phyloP scores from a whole-genome alignment of 2,329 filamentous ascomycete genomes.

The Colletotrichum eremochloae region DNA sequence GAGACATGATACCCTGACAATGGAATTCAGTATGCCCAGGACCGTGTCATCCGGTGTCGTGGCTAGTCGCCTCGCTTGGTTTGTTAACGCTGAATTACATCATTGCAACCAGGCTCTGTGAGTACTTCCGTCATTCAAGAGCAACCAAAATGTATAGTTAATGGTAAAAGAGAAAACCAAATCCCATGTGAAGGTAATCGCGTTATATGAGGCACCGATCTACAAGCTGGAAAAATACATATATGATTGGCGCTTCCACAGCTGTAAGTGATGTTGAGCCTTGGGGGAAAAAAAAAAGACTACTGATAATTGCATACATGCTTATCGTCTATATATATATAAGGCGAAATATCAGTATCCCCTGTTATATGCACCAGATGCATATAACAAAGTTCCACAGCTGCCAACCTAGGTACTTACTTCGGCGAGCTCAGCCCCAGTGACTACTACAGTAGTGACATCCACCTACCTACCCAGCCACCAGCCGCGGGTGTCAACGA shows the following conservation, averaged over 20 bases:
- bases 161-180: no score
- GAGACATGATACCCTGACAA: no score
- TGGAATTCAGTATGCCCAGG: no score
- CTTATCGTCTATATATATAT: neutral
- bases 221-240: neutral
- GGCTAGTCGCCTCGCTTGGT: no score
- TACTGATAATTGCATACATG: neutral
- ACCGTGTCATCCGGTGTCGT: no score
- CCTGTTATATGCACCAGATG: neutral
- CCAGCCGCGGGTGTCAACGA: conserved; percentile 23
- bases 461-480: conserved; percentile 26
- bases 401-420: neutral
- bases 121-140: no score
- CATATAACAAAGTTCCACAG: neutral
- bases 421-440: neutral
- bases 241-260: neutral
- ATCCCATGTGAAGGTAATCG: no score
- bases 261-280: neutral
- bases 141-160: no score
- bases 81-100: no score
- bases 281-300: neutral
- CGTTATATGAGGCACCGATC: no score
- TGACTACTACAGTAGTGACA: neutral
- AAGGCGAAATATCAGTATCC: neutral
- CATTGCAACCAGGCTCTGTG: no score